Conservation (phyloP, 148 eudicot species). For the Beta vulgaris region DNA sequence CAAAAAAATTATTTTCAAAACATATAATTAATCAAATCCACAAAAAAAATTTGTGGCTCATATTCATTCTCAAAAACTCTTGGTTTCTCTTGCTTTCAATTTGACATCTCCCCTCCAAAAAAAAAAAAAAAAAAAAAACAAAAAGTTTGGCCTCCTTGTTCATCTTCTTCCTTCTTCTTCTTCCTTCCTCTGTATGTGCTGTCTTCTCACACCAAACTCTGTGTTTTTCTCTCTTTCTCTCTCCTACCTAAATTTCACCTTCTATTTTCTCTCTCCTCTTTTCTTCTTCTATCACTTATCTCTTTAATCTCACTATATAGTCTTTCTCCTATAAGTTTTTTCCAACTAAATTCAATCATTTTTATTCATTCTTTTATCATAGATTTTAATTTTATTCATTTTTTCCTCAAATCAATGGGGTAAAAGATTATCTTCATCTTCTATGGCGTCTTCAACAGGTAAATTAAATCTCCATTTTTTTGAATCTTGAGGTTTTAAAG, state of each 20-base stretch:
- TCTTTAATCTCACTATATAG: no score
- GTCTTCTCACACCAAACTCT: no score
- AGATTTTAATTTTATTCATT: not conserved
- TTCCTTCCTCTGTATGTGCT: not conserved
- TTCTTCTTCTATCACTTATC: no score
- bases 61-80: conserved; percentile 29
- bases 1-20: no score
- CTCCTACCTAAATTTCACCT: conserved; percentile 1
- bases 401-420: conserved; percentile 12
- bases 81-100: conserved; percentile 21
- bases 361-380: not conserved
- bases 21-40: conserved; percentile 31
- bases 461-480: not conserved
- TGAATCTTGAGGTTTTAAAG: not conserved
- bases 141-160: not conserved
- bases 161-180: not conserved
- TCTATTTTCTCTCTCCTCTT: not conserved
- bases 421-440: conserved; percentile 10
- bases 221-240: not conserved
- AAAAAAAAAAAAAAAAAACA: not conserved
- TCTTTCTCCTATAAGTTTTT: not conserved
- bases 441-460: not conserved
- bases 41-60: conserved; percentile 51
- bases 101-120: not conserved
- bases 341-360: not conserved